Evolutionary conservation across 345 rosid species (phyloP), one percentile per base, ranked within the genome.

Genomic region (Anacardium occidentale): DNA sequence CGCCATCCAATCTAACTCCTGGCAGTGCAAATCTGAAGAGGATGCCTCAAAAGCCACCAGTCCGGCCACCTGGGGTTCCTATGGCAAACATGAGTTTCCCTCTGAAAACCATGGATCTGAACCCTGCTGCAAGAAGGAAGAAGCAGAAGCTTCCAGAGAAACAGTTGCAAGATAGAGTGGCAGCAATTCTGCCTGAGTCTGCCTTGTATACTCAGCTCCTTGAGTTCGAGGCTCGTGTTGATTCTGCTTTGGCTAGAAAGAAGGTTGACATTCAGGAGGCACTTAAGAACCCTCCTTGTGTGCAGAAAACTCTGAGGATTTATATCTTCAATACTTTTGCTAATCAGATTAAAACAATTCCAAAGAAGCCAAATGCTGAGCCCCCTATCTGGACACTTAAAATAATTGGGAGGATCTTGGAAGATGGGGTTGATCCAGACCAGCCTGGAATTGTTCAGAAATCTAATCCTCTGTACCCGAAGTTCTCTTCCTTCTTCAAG

Each of bases 241-340:
- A 95, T 87, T 86, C 97, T 76, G 99, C 98, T 44, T 82, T 95
- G 54, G 72, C 85, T 29, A 87, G 97, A 76, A 92, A 95, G 90
- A 95, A 91, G 79, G 89, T 90, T 58, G 99, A 95, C 78, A 95
- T 95, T 68, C 99, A 95, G 80, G 99, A 92, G 69, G 94, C 99
- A 9, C 89, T 95, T 66, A 95, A 92, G 82, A 92, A 78, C 59
- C 99, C 99, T 75, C 98, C 98, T 21, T 88, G 85, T 74, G 72
- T 88, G 71, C 99, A 92, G 83, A 95, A 91, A 75, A 92, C 97
- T 7, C 96, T 95, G 74, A 81, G 99, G 34, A 91, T 95, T 62
- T 95, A 92, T 65, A 86, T 95, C 63, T 95, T 92, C 81, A 95
- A 95, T 77, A 83, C 98, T 9, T 95, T 87, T 78, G 83, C 93